phyloP scores from a whole-genome alignment of 495 filamentous ascomycete genomes.

The Talaromyces borbonicus region DNA sequence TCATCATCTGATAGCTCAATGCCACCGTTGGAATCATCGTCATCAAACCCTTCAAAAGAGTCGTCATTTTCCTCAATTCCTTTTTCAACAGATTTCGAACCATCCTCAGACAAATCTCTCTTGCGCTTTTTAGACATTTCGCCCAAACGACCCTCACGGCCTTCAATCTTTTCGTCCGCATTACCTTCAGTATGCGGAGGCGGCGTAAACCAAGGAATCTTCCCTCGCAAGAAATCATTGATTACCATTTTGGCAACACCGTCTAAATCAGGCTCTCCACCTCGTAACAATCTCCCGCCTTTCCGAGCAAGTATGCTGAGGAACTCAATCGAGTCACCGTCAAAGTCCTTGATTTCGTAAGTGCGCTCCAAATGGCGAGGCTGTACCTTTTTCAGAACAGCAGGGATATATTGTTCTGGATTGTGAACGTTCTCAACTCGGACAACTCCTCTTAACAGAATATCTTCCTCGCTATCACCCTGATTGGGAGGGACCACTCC shows the following conservation, averaged over 20 bases:
- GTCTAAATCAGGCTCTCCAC: constrained; percentile 86
- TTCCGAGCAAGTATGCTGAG: constrained; percentile 82
- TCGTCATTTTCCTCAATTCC: constrained; percentile 20
- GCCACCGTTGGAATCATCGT: constrained; percentile 12
- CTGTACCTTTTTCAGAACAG: constrained; percentile 70
- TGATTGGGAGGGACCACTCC: constrained; percentile 85
- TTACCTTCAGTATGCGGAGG: constrained; percentile 53
- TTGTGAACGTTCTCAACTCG: constrained; percentile 92
- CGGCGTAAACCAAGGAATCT: constrained; percentile 90
- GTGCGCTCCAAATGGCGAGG: constrained; percentile 83
- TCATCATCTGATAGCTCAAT: constrained; percentile 22
- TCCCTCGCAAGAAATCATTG: constrained; percentile 90
- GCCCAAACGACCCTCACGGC: constrained; percentile 49
- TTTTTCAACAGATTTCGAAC: constrained; percentile 9
- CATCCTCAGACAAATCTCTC: constrained; percentile 30
- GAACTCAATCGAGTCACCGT: constrained; percentile 61
- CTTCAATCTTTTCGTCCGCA: constrained; percentile 45
- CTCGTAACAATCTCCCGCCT: constrained; percentile 72
- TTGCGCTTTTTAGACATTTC: constrained; percentile 53
- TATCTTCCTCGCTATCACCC: constrained; percentile 73
- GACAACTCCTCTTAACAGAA: constrained; percentile 86
- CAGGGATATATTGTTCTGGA: constrained; percentile 88
- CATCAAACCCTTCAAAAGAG: constrained; percentile 32
- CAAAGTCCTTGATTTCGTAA: constrained; percentile 72
- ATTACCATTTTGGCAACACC: constrained; percentile 92